Evolutionary conservation across 2,329 filamentous ascomycete genomes (phyloP), one percentile per base, ranked within the genome.

Genomic region (Neopestalotiopsis rosae): DNA sequence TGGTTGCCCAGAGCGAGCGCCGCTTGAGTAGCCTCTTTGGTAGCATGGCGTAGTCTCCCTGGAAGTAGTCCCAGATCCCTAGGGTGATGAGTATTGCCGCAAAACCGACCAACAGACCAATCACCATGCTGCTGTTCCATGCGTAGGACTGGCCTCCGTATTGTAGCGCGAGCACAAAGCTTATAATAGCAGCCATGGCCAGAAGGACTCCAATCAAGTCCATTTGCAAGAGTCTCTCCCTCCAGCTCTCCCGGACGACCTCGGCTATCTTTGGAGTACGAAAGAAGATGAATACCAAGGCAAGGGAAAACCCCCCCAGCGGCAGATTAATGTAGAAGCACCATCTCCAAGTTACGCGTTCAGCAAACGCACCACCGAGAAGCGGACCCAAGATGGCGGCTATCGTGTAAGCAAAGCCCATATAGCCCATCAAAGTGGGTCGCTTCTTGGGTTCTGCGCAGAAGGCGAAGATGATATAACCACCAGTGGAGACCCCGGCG

Each of bases 41-140:
- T 1, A 84, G 75, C 1, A 80, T 85, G 1, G 82, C 83, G 2
- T 76, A 79, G 7, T 79, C 70, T 0, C 77, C 77, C 67, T 76
- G 74, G 38, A 77, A 74, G 40, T 76, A 65, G 70, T 85, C 79
- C 1, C 81, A 73, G 4, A 73, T 68, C n/a, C 82, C 68, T 72
- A 88, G 88, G 2, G 69, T 74, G 61, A 82, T 67, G 30, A 86
- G 70, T 2, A 86, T 76, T 9, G 84, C 70, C 1, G 70, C 74
- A 14, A 79, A 81, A 2, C 84, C 72, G 40, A 80, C 76, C 57
- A 85, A 71, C 67, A 87, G 77, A 1, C 79, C 81, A 34, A 88
- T 82, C 58, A 87, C 79, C 5, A 78, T 79, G 0, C 78, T 77
- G 62, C 78, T 77, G 30, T 76, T 79, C 85, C 84, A 87, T 20